Conservation (phyloP, 768 basidiomycete genomes). For the Termitomyces sp. region DNA sequence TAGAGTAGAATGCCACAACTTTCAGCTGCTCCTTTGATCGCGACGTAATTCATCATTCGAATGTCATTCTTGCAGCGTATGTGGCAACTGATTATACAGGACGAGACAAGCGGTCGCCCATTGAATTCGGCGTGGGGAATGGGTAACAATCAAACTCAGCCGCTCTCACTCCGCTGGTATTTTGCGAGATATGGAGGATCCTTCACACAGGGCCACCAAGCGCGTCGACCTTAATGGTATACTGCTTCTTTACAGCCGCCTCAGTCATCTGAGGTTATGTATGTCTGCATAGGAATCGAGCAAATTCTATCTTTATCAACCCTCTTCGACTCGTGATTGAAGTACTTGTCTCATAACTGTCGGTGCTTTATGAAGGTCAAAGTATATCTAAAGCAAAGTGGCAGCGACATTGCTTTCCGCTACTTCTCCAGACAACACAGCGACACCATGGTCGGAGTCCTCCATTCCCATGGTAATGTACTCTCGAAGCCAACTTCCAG, state of each 20-base stretch:
- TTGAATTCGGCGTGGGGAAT: too few relatives aligned
- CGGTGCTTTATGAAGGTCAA: neutral
- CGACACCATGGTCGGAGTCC: conserved; percentile 1
- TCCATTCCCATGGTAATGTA: conserved; percentile 6
- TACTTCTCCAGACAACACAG: neutral
- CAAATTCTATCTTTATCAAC: neutral
- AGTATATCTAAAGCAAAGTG: neutral
- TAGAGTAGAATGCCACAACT: too few relatives aligned
- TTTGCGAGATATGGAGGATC: neutral
- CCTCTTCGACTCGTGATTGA: too few relatives aligned
- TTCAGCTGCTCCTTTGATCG: too few relatives aligned
- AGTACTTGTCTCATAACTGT: neutral
- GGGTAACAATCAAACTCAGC: neutral
- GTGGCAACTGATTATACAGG: too few relatives aligned
- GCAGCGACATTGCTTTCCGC: neutral
- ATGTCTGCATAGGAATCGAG: neutral
- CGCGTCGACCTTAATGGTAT: neutral
- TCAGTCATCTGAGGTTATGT: neutral
- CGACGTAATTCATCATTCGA: too few relatives aligned
- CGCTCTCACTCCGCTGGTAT: neutral
- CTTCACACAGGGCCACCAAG: neutral
- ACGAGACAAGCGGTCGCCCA: too few relatives aligned
- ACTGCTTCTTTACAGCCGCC: neutral
- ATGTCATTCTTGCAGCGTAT: too few relatives aligned
- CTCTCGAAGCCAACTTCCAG: neutral